Evolutionary conservation across 257 asterid genomes (phyloP).

Genomic region (Primulina huaijiensis): DNA sequence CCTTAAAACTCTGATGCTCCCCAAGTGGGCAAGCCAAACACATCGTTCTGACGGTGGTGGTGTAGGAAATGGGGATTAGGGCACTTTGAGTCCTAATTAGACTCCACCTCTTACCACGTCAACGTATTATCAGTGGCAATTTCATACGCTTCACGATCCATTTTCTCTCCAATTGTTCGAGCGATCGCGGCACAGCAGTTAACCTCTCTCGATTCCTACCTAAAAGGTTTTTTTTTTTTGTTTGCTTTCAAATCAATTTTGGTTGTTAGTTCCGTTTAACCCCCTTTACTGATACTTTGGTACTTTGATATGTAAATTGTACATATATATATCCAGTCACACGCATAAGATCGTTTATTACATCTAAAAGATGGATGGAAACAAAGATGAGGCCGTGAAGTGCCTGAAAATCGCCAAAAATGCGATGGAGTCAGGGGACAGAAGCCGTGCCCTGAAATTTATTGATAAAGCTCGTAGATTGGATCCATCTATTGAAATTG

Average conservation of each 20-base stretch:
- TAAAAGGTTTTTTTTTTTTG: not conserved
- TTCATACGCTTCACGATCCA: not conserved
- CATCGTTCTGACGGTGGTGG: not conserved
- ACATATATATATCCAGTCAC: not conserved
- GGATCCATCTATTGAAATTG: constrained; percentile 64
- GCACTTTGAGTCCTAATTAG: not conserved
- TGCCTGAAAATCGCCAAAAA: constrained; percentile 72
- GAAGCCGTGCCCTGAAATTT: constrained; percentile 64
- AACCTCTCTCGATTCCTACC: not conserved
- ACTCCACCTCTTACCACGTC: not conserved
- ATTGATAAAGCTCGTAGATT: constrained; percentile 77
- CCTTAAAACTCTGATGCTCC: no score
- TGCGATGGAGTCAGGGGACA: constrained; percentile 72
- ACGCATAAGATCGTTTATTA: not conserved
- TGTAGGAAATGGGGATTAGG: not conserved
- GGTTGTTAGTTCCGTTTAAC: not conserved
- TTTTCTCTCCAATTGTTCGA: not conserved
- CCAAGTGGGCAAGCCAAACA: not conserved
- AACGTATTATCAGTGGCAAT: not conserved
- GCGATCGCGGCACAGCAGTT: not conserved
- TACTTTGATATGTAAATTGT: not conserved
- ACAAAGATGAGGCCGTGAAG: constrained; percentile 93
- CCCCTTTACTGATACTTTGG: not conserved
- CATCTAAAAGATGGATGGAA: constrained; percentile 68
- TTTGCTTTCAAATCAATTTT: no score